These are phyloP conservation scores for Mycena alexandri DNA, from an alignment of 768 basidiomycete genomes.

Conservation along the genomic window DNA sequence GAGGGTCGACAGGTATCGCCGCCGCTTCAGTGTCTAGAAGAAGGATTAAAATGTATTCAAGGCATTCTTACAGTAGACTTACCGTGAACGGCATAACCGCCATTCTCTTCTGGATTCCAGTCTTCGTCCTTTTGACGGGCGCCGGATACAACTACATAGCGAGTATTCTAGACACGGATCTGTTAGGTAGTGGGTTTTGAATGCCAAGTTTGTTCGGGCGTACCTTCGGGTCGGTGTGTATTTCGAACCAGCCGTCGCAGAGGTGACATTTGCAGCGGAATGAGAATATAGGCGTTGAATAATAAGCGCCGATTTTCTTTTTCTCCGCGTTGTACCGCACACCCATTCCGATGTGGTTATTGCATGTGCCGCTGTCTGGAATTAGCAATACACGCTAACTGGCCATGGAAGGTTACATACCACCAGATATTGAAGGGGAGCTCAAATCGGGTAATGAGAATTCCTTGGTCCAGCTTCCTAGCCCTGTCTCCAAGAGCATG, in stretches of 20 bases:
- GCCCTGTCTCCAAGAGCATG: slow-evolving; percentile 95
- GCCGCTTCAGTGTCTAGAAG: slow-evolving; percentile 76
- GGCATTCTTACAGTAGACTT: slow-evolving; percentile 37
- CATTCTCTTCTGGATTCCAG: slow-evolving; percentile 97
- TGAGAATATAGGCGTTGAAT: slow-evolving; percentile 92
- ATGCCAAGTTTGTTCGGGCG: slow-evolving; percentile 27
- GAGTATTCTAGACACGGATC: slow-evolving; percentile 77
- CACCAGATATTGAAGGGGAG: slow-evolving; percentile 98
- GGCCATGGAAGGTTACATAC: slow-evolving; percentile 57
- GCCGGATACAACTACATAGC: slow-evolving; percentile 92
- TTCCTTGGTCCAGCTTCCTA: slow-evolving; percentile 95
- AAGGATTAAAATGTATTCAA: slow-evolving; percentile 5
- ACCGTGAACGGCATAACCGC: slow-evolving; percentile 92
- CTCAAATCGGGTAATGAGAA: slow-evolving; percentile 95
- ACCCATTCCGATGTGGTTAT: slow-evolving; percentile 98
- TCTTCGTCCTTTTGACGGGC: slow-evolving; percentile 96
- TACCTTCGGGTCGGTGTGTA: slow-evolving; percentile 97
- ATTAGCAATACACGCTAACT: background rate
- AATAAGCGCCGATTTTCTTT: slow-evolving; percentile 95
- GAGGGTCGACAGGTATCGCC: slow-evolving; percentile 79
- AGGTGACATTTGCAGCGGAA: slow-evolving; percentile 99
- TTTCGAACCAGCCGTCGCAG: slow-evolving; percentile 97
- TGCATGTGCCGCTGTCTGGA: slow-evolving; percentile 83
- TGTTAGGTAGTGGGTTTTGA: background rate
- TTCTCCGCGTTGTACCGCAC: slow-evolving; percentile 99